Percentiles rank a stretch among this genome's conserved stretches.
Evolutionary conservation across 2,329 filamentous ascomycete species (phyloP).

Genomic region (Blastomyces gilchristii): DNA sequence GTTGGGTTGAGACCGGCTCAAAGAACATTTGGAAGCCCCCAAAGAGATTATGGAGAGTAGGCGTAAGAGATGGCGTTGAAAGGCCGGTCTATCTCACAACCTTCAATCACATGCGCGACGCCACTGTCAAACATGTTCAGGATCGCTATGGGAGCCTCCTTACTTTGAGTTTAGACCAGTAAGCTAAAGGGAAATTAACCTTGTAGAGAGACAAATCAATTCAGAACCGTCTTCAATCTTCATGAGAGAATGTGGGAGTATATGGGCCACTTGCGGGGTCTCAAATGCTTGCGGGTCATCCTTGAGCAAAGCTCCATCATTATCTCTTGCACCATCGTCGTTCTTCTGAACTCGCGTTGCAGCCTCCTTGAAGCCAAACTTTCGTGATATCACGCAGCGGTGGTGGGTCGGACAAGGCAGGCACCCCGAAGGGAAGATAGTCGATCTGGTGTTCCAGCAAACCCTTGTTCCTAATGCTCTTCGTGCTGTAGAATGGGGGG

Average conservation of each 20-base stretch:
- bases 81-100: constrained; percentile 31
- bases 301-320: constrained; percentile 12
- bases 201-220: constrained; percentile 10
- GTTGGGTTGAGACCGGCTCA: constrained; percentile 2
- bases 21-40: constrained; percentile 15
- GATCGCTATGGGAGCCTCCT: constrained; percentile 27
- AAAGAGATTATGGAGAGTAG: constrained; percentile 23
- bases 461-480: constrained; percentile 8
- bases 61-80: constrained; percentile 32
- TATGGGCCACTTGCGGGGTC: constrained; percentile 15
- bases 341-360: constrained; percentile 6
- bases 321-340: constrained; percentile 12
- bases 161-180: constrained; percentile 17
- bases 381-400: constrained; percentile 14
- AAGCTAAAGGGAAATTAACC: background rate
- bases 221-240: constrained; percentile 4
- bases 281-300: constrained; percentile 1
- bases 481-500: constrained; percentile 9
- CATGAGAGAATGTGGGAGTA: constrained; percentile 16
- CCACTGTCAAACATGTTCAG: constrained; percentile 36
- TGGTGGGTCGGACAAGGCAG: constrained; percentile 14
- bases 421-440: constrained; percentile 11
- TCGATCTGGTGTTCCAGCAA: constrained; percentile 10
- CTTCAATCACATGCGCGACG: constrained; percentile 29
- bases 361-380: constrained; percentile 14